These are phyloP conservation scores for Rhizopogon roseolus DNA, from an alignment of 768 basidiomycete genomes.

Conservation along the genomic window DNA sequence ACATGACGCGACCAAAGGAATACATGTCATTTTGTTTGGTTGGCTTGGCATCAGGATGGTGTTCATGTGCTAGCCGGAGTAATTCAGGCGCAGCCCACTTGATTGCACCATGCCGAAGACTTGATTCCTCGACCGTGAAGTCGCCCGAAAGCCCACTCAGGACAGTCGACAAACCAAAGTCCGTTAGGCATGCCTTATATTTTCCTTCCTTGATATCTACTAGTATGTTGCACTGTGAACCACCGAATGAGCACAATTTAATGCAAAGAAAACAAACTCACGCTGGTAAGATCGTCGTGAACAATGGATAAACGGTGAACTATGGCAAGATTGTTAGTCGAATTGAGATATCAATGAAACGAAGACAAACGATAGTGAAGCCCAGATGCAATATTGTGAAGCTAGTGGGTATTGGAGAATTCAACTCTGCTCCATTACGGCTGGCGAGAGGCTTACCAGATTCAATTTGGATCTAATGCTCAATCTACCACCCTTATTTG, in stretches of 20 bases:
- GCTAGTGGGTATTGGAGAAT: conserved; percentile 1
- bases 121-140: conserved; percentile 15
- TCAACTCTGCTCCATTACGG: neutral
- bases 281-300: conserved; percentile 14
- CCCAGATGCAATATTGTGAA: conserved; percentile 10
- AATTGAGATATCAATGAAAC: too few relatives aligned
- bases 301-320: conserved; percentile 12
- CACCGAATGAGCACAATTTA: too few relatives aligned
- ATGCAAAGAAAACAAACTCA: neutral
- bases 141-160: conserved; percentile 25
- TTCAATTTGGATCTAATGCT: neutral
- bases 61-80: conserved; percentile 23
- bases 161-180: conserved; percentile 42
- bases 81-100: conserved; percentile 4
- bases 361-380: conserved; percentile 7
- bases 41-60: neutral
- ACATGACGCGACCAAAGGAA: conserved; percentile 26
- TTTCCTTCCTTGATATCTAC: conserved; percentile 4
- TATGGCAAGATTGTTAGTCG: neutral
- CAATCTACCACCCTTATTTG: neutral
- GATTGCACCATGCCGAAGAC: conserved; percentile 15
- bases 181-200: conserved; percentile 33
- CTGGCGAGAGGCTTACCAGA: neutral
- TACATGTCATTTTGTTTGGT: conserved; percentile 34
- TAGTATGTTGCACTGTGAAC: conserved; percentile 13